A percentile compares a stretch with the other conserved stretches of the same genome.
phyloP scores from a whole-genome alignment of 2,329 filamentous ascomycete species.

The Didymella segeticola region DNA sequence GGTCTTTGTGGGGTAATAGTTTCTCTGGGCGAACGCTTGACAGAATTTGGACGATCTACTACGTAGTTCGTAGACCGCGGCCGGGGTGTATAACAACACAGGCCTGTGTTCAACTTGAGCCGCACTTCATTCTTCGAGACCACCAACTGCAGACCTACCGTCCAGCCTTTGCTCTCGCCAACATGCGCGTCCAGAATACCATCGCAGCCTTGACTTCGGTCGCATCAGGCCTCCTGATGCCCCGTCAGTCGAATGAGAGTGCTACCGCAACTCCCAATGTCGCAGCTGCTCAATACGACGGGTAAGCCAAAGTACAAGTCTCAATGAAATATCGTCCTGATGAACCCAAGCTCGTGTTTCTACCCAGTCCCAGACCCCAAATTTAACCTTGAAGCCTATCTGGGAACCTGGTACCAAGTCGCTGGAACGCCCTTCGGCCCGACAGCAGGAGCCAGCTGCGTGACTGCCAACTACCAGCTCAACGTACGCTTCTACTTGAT shows the following conservation, averaged over 20 bases:
- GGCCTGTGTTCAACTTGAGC: background rate
- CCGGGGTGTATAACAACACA: background rate
- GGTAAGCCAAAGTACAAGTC: background rate
- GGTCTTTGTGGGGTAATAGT: slow-evolving; percentile 8
- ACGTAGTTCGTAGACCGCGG: background rate
- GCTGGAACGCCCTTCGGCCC: slow-evolving; percentile 40
- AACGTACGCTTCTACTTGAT: slow-evolving; percentile 26
- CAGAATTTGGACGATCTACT: background rate
- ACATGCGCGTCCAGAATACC: slow-evolving; percentile 29
- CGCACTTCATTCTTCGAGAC: background rate
- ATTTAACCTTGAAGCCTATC: slow-evolving; percentile 36
- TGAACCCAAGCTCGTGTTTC: slow-evolving; percentile 24
- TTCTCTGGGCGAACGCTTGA: slow-evolving; percentile 6
- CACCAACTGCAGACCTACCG: too few species aligned
- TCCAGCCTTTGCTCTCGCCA: background rate
- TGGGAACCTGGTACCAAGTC: slow-evolving; percentile 42
- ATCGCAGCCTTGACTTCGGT: slow-evolving; percentile 26
- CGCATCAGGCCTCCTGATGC: slow-evolving; percentile 21
- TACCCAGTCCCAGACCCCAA: slow-evolving; percentile 35
- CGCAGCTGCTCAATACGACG: slow-evolving; percentile 32
- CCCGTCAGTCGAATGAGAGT: slow-evolving; percentile 23
- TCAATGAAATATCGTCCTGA: background rate
- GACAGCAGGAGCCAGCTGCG: slow-evolving; percentile 33
- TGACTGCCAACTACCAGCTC: slow-evolving; percentile 33
- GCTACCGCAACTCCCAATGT: slow-evolving; percentile 20